Percentiles rank a stretch among this genome's conserved stretches.
Conservation (phyloP, 2,329 filamentous ascomycete species). For the Aspergillus carbonarius region DNA sequence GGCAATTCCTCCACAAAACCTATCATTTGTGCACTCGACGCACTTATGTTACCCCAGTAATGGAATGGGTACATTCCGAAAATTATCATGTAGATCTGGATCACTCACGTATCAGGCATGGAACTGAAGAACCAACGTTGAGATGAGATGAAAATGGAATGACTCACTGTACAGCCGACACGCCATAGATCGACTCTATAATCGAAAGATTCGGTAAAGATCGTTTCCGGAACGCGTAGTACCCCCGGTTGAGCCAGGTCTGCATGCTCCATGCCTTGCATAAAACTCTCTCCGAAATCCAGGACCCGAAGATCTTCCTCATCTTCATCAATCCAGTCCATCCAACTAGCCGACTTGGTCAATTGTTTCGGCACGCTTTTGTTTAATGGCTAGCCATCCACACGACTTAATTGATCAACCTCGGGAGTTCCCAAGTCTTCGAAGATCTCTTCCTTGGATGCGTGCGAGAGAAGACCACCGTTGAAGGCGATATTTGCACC, state of each 20-base stretch:
- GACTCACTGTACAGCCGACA: constrained; percentile 24
- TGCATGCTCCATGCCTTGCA: constrained; percentile 20
- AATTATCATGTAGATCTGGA: constrained; percentile 23
- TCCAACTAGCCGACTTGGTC: constrained; percentile 26
- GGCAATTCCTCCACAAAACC: constrained; percentile 20
- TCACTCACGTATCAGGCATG: neutral
- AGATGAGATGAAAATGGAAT: no score
- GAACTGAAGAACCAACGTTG: neutral
- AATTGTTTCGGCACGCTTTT: constrained; percentile 23
- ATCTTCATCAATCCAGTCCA: constrained; percentile 26
- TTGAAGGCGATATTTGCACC: constrained; percentile 29
- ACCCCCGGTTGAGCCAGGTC: constrained; percentile 23
- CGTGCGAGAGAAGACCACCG: constrained; percentile 13
- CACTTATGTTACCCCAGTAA: constrained; percentile 19
- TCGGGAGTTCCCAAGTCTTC: constrained; percentile 19
- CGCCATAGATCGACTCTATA: constrained; percentile 36
- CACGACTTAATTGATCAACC: constrained; percentile 17
- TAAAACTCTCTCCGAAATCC: constrained; percentile 26
- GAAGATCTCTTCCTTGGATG: constrained; percentile 21
- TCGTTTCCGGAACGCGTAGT: constrained; percentile 32
- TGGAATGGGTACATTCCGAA: constrained; percentile 19
- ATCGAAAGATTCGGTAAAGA: constrained; percentile 31
- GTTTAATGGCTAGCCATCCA: constrained; percentile 23
- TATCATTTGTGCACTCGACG: constrained; percentile 22
- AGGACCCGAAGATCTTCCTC: constrained; percentile 26